Base-by-base conservation (phyloP, 345 rosid species). In the Eucalyptus regnans region DNA sequence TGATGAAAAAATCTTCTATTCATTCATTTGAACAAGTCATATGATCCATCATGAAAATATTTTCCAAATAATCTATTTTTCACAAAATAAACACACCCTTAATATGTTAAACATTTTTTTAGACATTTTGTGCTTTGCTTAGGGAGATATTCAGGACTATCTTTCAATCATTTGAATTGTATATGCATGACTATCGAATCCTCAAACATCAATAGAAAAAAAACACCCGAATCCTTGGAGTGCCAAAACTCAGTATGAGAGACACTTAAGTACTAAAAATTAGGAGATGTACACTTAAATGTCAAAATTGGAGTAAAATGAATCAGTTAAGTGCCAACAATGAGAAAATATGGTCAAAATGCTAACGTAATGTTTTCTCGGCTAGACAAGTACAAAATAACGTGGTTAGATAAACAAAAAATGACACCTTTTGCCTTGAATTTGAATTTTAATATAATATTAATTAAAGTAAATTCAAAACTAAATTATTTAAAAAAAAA, bases 171-270 rank as follows among this genome's bases (percentile, higher is more conserved):
- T 68, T 68, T 68, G 43, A 68, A 68, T 33, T 31, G 79, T 4
- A 66, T n/a, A 31, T 66, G 41, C 8, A 66, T 64, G 18, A n/a
- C 37, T 14, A n/a, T 31, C 2, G 41, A 64, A 64, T 64, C 18
- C 76, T 64, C 4, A n/a, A 64, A n/a, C 37, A n/a, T 64, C n/a
- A 29, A 12, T 27, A 6, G 5, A 56, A 56, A 1, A 18, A 52
- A 52, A 0, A 52, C 56, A 18, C 2, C 0, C 1, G 0, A 0
- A 52, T 1, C 1, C 0, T 3, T 52, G 0, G 1, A 52, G 10
- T 20, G 23, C 10, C 58, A 52, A 52, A 20, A 52, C 0, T 52
- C 1, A 0, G 0, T 52, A 52, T 8, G 2, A 0, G 1, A 52
- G 0, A 18, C 4, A 52, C 4, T 51, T 3, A 3, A 52, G 2